These are phyloP conservation scores for Saccharum officinarum DNA, from an alignment of 176 grass and related monocot genomes.

Conservation along the genomic window DNA sequence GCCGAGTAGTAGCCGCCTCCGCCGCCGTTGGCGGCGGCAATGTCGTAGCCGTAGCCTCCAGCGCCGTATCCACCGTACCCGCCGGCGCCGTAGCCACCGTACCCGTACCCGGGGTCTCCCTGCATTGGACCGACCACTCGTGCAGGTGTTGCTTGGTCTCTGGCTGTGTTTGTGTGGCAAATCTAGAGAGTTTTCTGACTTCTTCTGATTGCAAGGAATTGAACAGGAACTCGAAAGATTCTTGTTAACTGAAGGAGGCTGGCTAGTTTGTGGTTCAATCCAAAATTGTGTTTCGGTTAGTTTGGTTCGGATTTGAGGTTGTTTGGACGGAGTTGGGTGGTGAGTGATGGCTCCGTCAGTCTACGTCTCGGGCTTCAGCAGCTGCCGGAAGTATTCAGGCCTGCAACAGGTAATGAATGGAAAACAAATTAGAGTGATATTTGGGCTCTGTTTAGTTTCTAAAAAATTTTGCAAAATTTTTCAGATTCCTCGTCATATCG, in stretches of 20 bases:
- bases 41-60: conserved; percentile 36
- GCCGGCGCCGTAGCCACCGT: conserved; percentile 27
- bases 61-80: conserved; percentile 9
- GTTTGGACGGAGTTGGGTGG: neutral
- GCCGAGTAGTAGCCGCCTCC: conserved; percentile 39
- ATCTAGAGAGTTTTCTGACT: neutral
- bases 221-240: neutral
- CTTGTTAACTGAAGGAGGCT: neutral
- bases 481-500: too few relatives aligned
- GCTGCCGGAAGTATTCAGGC: neutral
- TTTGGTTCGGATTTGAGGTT: neutral
- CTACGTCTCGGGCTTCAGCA: neutral
- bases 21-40: neutral
- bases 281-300: neutral
- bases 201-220: neutral
- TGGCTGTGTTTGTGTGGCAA: neutral
- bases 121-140: neutral
- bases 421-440: neutral
- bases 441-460: neutral
- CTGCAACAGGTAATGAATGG: neutral
- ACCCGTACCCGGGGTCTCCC: conserved; percentile 55
- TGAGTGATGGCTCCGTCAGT: too few relatives aligned
- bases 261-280: neutral
- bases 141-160: neutral
- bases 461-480: too few relatives aligned